phyloP scores from a whole-genome alignment of 148 eudicot genomes.

The Amaranthus cruentus region DNA sequence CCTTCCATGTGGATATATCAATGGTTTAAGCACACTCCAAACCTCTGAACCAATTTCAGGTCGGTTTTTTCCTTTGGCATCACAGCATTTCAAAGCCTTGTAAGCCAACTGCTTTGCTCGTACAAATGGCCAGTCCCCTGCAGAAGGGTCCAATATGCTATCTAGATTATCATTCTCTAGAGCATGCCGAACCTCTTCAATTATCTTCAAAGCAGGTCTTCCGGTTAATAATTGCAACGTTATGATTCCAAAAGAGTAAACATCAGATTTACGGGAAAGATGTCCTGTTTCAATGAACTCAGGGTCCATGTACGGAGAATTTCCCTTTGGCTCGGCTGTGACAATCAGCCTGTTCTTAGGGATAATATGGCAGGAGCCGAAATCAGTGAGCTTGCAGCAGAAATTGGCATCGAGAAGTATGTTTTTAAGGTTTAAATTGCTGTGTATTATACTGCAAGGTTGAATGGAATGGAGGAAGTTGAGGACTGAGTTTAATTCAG shows the following conservation, averaged over 20 bases:
- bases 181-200: constrained; percentile 55
- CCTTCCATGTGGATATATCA: constrained; percentile 47
- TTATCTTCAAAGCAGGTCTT: constrained; percentile 50
- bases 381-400: constrained; percentile 69
- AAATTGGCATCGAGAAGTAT: constrained; percentile 57
- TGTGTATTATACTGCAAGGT: constrained; percentile 54
- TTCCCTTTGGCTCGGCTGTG: constrained; percentile 60
- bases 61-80: constrained; percentile 34
- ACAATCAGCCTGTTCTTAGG: constrained; percentile 29
- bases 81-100: constrained; percentile 66
- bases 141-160: constrained; percentile 55
- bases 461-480: constrained; percentile 62
- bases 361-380: constrained; percentile 52
- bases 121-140: constrained; percentile 96
- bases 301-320: constrained; percentile 63
- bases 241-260: constrained; percentile 74
- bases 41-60: constrained; percentile 73
- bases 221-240: constrained; percentile 64
- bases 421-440: constrained; percentile 63
- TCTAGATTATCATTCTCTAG: constrained; percentile 49
- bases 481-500: constrained; percentile 79
- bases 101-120: constrained; percentile 70
- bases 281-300: constrained; percentile 55
- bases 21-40: constrained; percentile 66
- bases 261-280: constrained; percentile 66